Evolutionary conservation across 1,284 basidiomycete species (phyloP).

Genomic region (Leccinum griseonigrum): DNA sequence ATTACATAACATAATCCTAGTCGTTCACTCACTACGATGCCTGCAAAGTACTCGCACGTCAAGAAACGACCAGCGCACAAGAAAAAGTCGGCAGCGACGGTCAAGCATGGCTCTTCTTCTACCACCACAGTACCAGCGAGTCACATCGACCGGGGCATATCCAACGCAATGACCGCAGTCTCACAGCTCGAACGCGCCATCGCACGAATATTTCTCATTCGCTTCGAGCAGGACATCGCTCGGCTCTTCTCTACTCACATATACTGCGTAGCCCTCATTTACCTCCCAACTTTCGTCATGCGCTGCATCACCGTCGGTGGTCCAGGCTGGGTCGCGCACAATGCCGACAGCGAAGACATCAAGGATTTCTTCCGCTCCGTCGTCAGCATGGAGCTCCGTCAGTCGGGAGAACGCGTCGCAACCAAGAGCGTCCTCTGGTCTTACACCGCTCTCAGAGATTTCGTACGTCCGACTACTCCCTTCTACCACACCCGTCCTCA

Average conservation of each 20-base stretch:
- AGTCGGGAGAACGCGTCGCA: slow-evolving; percentile 69
- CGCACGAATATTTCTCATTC: slow-evolving; percentile 57
- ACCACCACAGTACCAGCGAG: slow-evolving; percentile 30
- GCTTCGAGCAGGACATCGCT: slow-evolving; percentile 68
- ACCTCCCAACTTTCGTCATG: slow-evolving; percentile 64
- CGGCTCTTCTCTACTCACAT: slow-evolving; percentile 67
- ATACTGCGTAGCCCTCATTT: slow-evolving; percentile 56
- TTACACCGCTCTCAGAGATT: slow-evolving; percentile 69
- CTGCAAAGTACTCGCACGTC: slow-evolving; percentile 69
- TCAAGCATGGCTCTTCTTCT: slow-evolving; percentile 7
- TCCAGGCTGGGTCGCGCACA: slow-evolving; percentile 63
- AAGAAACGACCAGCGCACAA: slow-evolving; percentile 53
- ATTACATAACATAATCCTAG: too few relatives aligned
- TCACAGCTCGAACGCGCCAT: slow-evolving; percentile 64
- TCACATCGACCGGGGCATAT: slow-evolving; percentile 50
- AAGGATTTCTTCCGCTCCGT: slow-evolving; percentile 67
- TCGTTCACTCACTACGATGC: slow-evolving; percentile 35
- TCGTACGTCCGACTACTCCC: slow-evolving; percentile 38
- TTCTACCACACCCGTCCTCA: background rate
- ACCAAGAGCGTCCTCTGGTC: slow-evolving; percentile 76
- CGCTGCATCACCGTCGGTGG: slow-evolving; percentile 57
- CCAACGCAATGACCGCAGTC: slow-evolving; percentile 52
- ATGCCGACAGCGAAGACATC: slow-evolving; percentile 62
- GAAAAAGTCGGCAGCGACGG: slow-evolving; percentile 36
- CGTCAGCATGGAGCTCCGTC: slow-evolving; percentile 69